A percentile compares a stretch with the other conserved stretches of the same genome.
phyloP scores from a whole-genome alignment of 257 asterid species.

The Plectranthus barbatus region DNA sequence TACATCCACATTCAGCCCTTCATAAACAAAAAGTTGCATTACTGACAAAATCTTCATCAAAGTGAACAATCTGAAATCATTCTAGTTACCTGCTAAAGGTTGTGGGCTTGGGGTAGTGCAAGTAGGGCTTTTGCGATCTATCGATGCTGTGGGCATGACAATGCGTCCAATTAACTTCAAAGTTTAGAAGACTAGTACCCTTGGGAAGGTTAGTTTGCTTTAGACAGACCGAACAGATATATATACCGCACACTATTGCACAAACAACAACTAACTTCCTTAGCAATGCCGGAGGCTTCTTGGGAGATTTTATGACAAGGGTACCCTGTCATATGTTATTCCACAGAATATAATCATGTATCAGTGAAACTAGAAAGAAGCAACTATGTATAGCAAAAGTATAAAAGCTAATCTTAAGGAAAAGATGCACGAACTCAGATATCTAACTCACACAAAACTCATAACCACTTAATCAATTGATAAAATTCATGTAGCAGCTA shows the following conservation, averaged over 20 bases:
- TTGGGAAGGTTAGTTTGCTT: slow-evolving; percentile 34
- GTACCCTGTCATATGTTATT: slow-evolving; percentile 30
- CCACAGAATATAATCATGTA: background rate
- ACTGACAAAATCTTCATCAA: background rate
- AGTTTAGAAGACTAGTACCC: slow-evolving; percentile 19
- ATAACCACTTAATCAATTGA: background rate
- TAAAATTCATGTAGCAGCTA: background rate
- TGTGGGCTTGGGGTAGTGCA: slow-evolving; percentile 65
- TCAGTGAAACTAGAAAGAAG: background rate
- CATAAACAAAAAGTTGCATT: background rate
- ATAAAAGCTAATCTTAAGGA: background rate
- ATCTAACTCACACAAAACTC: background rate
- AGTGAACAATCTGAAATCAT: background rate
- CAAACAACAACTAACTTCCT: slow-evolving; percentile 50
- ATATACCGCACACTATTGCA: slow-evolving; percentile 51
- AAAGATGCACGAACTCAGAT: background rate
- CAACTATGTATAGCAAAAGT: background rate
- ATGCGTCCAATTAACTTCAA: slow-evolving; percentile 22
- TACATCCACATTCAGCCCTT: slow-evolving; percentile 74
- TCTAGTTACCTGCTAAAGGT: slow-evolving; percentile 51
- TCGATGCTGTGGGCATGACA: slow-evolving; percentile 28
- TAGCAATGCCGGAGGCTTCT: slow-evolving; percentile 45
- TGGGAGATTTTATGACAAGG: slow-evolving; percentile 48
- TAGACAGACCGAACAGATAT: slow-evolving; percentile 59
- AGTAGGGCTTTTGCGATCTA: slow-evolving; percentile 38